These are phyloP conservation scores for Sarocladium strictum DNA, from an alignment of 2,329 filamentous ascomycete species.

Conservation along the genomic window DNA sequence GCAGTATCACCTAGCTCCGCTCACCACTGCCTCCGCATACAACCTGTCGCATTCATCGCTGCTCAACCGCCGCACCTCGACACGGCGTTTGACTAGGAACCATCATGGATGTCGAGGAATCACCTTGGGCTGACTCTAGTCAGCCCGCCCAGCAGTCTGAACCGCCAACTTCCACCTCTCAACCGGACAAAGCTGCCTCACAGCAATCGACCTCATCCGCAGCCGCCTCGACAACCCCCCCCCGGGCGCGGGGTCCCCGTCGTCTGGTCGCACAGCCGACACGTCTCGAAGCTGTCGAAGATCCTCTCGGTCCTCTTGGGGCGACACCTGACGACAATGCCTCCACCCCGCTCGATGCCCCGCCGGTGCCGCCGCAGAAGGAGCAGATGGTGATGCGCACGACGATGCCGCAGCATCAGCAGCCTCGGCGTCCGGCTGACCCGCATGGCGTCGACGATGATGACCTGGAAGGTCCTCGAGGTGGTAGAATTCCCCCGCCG, in stretches of 20 bases:
- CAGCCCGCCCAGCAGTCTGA: constrained; percentile 19
- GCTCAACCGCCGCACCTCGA: constrained; percentile 5
- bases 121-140: constrained; percentile 46
- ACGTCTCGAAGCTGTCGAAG: constrained; percentile 69
- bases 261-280: constrained; percentile 70
- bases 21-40: constrained; percentile 1
- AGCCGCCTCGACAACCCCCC: constrained; percentile 22
- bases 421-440: constrained; percentile 41
- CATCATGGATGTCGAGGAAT: constrained; percentile 45
- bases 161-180: constrained; percentile 18
- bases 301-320: constrained; percentile 73
- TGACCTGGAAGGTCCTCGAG: constrained; percentile 51
- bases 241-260: constrained; percentile 46
- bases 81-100: not conserved
- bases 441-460: constrained; percentile 67
- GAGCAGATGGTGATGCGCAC: constrained; percentile 58
- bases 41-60: constrained; percentile 5
- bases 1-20: not conserved
- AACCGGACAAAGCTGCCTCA: constrained; percentile 20
- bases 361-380: constrained; percentile 64
- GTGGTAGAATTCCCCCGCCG: constrained; percentile 49
- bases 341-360: constrained; percentile 37
- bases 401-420: constrained; percentile 41
- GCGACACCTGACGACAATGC: constrained; percentile 43
- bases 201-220: constrained; percentile 21